Evolutionary conservation across 352 stramenopile genomes (phyloP).

Genomic region (Phytophthora kernoviae): DNA sequence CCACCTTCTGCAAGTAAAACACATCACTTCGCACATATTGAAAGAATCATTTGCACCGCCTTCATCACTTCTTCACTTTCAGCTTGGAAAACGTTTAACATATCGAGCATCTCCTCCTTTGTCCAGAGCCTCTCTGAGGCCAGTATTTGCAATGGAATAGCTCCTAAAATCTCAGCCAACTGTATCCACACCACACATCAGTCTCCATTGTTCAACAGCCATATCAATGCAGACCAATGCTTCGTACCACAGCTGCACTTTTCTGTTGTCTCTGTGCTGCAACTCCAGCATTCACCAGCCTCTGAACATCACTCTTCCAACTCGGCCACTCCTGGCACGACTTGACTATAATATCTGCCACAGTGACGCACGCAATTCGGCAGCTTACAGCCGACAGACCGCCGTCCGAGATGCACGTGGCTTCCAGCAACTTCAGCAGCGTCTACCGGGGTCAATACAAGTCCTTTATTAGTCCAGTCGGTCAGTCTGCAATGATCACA

Average conservation of each 20-base stretch:
- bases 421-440: constrained; percentile 48
- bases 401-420: constrained; percentile 29
- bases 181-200: constrained; percentile 14
- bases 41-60: constrained; percentile 44
- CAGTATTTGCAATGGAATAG: constrained; percentile 57
- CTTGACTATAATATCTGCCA: constrained; percentile 58
- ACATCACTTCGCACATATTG: constrained; percentile 38
- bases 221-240: neutral
- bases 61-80: constrained; percentile 49
- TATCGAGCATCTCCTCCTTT: constrained; percentile 26
- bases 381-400: constrained; percentile 37
- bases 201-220: neutral
- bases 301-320: constrained; percentile 58
- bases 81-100: constrained; percentile 40
- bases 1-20: too few species aligned
- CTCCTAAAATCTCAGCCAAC: constrained; percentile 52
- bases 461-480: constrained; percentile 1
- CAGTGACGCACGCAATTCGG: constrained; percentile 51
- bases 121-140: constrained; percentile 28
- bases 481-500: neutral
- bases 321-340: constrained; percentile 41
- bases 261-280: constrained; percentile 33
- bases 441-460: constrained; percentile 32
- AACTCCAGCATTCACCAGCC: constrained; percentile 45
- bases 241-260: constrained; percentile 41